phyloP scores from a whole-genome alignment of 106 monocot species.

The Apostasia shenzhenica region DNA sequence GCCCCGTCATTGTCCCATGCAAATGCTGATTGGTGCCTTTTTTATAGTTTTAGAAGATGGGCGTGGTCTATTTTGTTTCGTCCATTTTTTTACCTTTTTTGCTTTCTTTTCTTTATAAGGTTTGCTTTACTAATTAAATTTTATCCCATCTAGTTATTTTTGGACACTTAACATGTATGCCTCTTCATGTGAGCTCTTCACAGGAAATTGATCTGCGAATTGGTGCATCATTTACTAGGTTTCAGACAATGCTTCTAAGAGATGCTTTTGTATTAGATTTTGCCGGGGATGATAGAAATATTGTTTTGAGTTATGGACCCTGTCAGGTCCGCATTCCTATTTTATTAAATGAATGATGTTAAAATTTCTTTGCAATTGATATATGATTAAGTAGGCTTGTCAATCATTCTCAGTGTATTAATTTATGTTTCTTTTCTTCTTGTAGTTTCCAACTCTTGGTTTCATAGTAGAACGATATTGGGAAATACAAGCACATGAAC shows the following conservation, averaged over 20 bases:
- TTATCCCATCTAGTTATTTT: not conserved
- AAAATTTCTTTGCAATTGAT: not conserved
- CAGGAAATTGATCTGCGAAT: constrained; percentile 98
- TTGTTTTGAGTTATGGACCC: constrained; percentile 94
- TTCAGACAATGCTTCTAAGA: constrained; percentile 89
- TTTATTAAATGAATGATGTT: not conserved
- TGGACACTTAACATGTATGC: not conserved
- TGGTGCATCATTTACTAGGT: constrained; percentile 97
- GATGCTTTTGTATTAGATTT: constrained; percentile 88
- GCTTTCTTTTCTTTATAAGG: not conserved
- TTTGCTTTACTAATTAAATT: not conserved
- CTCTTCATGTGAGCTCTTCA: constrained; percentile 6
- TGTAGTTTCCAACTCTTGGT: constrained; percentile 94
- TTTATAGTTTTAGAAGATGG: not conserved
- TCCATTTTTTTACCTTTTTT: constrained; percentile 7
- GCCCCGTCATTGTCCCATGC: not conserved
- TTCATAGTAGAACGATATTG: constrained; percentile 96
- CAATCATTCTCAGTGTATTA: not conserved
- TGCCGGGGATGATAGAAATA: constrained; percentile 52
- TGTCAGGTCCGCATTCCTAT: constrained; percentile 65
- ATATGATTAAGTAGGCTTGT: not conserved
- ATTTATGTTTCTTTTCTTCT: not conserved
- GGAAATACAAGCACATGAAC: constrained; percentile 96
- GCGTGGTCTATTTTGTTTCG: not conserved
- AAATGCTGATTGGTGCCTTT: not conserved